phyloP scores from a whole-genome alignment of 495 filamentous ascomycete species.

The Xylaria telfairii region DNA sequence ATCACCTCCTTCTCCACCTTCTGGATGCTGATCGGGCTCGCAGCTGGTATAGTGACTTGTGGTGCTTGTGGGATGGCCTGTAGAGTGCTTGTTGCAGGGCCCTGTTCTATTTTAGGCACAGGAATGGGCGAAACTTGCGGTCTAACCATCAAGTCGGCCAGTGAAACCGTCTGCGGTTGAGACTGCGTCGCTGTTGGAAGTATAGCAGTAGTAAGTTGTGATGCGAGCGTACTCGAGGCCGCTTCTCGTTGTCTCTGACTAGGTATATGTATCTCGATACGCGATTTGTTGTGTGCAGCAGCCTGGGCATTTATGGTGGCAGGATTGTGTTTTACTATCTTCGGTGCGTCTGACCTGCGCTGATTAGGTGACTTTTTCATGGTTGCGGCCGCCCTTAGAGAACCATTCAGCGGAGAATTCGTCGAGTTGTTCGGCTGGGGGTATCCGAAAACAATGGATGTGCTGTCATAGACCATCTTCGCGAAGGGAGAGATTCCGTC shows the following conservation, averaged over 20 bases:
- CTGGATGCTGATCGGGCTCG: slow-evolving; percentile 5
- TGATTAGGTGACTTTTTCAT: slow-evolving; percentile 34
- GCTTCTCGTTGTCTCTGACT: slow-evolving; percentile 35
- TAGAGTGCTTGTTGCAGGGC: slow-evolving; percentile 12
- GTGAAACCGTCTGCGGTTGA: slow-evolving; percentile 40
- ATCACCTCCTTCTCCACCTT: slow-evolving; percentile 23
- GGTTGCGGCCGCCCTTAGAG: slow-evolving; percentile 26
- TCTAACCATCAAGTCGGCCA: slow-evolving; percentile 37
- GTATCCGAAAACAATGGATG: slow-evolving; percentile 45
- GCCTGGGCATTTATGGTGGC: slow-evolving; percentile 33
- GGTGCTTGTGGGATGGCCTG: slow-evolving; percentile 26
- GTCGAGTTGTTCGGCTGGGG: slow-evolving; percentile 37
- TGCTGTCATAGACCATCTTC: slow-evolving; percentile 52
- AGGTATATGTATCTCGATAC: slow-evolving; percentile 40
- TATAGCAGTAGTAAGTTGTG: slow-evolving; percentile 20
- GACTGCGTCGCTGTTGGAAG: slow-evolving; percentile 26
- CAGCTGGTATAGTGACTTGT: slow-evolving; percentile 12
- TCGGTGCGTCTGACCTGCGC: slow-evolving; percentile 34
- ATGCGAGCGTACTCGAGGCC: slow-evolving; percentile 25
- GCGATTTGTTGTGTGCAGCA: slow-evolving; percentile 35
- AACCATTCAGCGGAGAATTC: slow-evolving; percentile 26
- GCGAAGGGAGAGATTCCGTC: slow-evolving; percentile 49
- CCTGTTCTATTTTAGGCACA: slow-evolving; percentile 22
- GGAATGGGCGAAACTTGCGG: slow-evolving; percentile 28
- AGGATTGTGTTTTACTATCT: slow-evolving; percentile 37